Evolutionary conservation across 106 monocot species (phyloP).

Genomic region (Acanthochlamys bracteata): DNA sequence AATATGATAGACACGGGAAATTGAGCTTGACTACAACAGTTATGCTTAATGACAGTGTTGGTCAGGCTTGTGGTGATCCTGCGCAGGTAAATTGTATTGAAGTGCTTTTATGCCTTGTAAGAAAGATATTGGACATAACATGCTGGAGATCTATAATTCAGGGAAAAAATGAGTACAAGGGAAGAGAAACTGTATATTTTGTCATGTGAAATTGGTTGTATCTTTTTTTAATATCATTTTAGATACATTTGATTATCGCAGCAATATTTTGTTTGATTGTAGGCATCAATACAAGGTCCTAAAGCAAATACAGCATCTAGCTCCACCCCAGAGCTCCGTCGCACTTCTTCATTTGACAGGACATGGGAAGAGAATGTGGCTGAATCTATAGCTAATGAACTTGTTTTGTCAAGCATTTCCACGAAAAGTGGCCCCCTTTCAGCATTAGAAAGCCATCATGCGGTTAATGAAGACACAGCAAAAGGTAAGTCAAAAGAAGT

Average conservation of each 20-base stretch:
- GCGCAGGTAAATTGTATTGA: conserved; percentile 45
- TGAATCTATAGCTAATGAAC: conserved; percentile 68
- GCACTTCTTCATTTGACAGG: conserved; percentile 74
- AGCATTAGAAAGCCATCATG: conserved; percentile 28
- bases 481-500: conserved; percentile 51
- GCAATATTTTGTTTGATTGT: conserved; percentile 4
- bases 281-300: conserved; percentile 37
- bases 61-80: conserved; percentile 39
- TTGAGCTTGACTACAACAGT: conserved; percentile 16
- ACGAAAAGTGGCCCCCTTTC: conserved; percentile 42
- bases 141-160: neutral
- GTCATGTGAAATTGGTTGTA: no score
- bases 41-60: conserved; percentile 16
- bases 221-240: no score
- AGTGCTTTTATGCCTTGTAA: no score
- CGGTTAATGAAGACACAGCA: conserved; percentile 21
- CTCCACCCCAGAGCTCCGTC: conserved; percentile 59
- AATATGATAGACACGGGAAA: conserved; percentile 35
- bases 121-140: no score
- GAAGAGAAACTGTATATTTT: no score
- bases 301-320: conserved; percentile 38
- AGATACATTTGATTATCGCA: no score
- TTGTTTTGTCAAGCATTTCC: conserved; percentile 28
- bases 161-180: neutral
- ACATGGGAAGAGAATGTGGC: conserved; percentile 66